Percentiles rank a stretch among this genome's conserved stretches.
These are phyloP conservation scores for Withania somnifera DNA, from an alignment of 305 asterid species.

Conservation along the genomic window DNA sequence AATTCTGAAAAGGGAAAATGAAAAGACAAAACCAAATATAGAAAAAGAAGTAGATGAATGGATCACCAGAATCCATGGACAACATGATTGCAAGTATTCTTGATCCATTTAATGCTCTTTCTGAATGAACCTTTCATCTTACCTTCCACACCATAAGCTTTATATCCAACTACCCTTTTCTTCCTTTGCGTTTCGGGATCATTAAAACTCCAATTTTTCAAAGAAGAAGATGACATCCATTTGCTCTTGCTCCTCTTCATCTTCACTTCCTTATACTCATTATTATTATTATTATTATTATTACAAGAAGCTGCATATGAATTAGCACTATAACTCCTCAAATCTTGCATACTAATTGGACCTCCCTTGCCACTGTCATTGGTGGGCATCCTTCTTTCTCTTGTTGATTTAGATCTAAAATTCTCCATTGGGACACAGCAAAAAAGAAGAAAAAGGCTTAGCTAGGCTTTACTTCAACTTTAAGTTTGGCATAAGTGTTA, in stretches of 20 bases:
- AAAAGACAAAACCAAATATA: neutral
- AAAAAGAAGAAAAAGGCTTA: neutral
- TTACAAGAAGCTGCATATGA: neutral
- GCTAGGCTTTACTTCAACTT: neutral
- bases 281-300: neutral
- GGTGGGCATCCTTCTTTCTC: constrained; percentile 1
- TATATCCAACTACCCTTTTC: constrained; percentile 14
- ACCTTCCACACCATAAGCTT: constrained; percentile 13
- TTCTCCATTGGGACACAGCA: neutral
- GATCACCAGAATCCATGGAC: constrained; percentile 3
- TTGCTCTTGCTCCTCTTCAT: constrained; percentile 7
- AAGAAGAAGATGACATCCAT: constrained; percentile 1
- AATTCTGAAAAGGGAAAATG: neutral
- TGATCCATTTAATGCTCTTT: constrained; percentile 12
- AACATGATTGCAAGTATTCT: constrained; percentile 3
- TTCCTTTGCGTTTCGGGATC: constrained; percentile 16
- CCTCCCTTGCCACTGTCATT: neutral
- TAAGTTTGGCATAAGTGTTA: neutral
- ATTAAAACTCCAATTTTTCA: neutral
- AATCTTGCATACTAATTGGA: constrained; percentile 6
- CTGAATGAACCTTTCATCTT: constrained; percentile 10
- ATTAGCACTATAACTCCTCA: constrained; percentile 2
- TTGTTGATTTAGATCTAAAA: constrained; percentile 8
- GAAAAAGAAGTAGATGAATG: neutral
- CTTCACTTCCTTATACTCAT: constrained; percentile 4